These are phyloP conservation scores for Colletotrichum melonis DNA, from an alignment of 2,329 filamentous ascomycete species.

Conservation along the genomic window DNA sequence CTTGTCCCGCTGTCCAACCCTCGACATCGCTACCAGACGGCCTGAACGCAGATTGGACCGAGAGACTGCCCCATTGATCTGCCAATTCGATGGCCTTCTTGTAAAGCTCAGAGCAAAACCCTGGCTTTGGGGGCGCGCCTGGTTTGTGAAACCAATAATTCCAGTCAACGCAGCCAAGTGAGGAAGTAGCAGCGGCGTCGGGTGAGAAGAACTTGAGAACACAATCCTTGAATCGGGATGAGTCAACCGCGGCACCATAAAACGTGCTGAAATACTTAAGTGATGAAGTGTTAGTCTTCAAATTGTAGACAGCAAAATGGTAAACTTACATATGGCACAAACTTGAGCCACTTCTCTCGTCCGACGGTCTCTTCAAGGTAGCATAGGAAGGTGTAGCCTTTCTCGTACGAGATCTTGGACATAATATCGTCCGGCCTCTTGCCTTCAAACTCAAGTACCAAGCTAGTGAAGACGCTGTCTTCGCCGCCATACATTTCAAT, in stretches of 20 bases:
- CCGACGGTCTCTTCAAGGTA: slow-evolving; percentile 10
- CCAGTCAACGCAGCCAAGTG: not conserved
- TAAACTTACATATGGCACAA: slow-evolving; percentile 14
- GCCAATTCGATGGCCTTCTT: not conserved
- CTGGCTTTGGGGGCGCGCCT: slow-evolving; percentile 9
- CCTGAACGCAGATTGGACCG: not conserved
- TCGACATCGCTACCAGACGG: slow-evolving; percentile 6
- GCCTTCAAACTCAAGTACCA: slow-evolving; percentile 10
- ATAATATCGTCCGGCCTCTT: slow-evolving; percentile 19
- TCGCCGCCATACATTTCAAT: slow-evolving; percentile 9
- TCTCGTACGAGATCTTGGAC: slow-evolving; percentile 26
- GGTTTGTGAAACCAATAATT: slow-evolving; percentile 8
- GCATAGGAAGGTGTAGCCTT: slow-evolving; percentile 18
- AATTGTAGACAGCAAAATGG: too few relatives aligned
- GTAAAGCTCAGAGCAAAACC: not conserved
- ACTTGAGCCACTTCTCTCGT: slow-evolving; percentile 14
- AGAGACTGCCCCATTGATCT: not conserved
- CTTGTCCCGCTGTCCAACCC: slow-evolving; percentile 11
- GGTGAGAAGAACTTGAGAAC: slow-evolving; percentile 5
- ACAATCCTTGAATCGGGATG: slow-evolving; percentile 4
- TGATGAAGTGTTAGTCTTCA: not conserved
- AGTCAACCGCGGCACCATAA: slow-evolving; percentile 2
- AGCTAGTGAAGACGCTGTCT: slow-evolving; percentile 7
- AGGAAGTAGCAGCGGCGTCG: not conserved
- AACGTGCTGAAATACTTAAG: slow-evolving; percentile 15